Evolutionary conservation across 257 asterid genomes (phyloP).

Genomic region (Salvia hispanica): DNA sequence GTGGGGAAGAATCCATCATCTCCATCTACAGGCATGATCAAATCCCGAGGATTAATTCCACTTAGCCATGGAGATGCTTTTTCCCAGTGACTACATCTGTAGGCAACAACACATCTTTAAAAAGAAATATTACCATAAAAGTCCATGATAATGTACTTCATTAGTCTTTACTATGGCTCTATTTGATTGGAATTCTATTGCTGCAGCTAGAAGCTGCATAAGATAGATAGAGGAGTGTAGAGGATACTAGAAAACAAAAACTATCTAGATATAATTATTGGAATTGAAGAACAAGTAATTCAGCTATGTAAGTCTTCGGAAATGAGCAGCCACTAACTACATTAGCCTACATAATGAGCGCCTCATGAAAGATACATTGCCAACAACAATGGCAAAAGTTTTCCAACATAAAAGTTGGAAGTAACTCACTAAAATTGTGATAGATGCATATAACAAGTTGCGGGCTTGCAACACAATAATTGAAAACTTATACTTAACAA

Average conservation of each 20-base stretch:
- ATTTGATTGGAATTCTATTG: conserved; percentile 16
- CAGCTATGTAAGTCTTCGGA: background rate
- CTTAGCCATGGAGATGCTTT: conserved; percentile 94
- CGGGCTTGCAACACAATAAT: too few relatives aligned
- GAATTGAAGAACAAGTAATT: background rate
- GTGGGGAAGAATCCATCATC: conserved; percentile 97
- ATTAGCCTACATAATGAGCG: background rate
- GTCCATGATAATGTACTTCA: background rate
- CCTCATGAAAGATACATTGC: too few relatives aligned
- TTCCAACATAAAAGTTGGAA: conserved; percentile 18
- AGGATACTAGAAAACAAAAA: conserved; percentile 13
- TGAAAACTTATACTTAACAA: background rate
- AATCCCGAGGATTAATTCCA: conserved; percentile 83
- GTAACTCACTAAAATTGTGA: conserved; percentile 5
- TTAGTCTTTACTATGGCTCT: background rate
- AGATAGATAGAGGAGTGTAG: background rate
- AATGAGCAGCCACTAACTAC: background rate
- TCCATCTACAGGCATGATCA: conserved; percentile 86
- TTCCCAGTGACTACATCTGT: conserved; percentile 80
- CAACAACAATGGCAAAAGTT: too few relatives aligned
- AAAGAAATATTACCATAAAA: conserved; percentile 9
- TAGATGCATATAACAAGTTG: background rate
- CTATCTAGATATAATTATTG: conserved; percentile 15
- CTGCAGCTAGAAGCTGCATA: conserved; percentile 25
- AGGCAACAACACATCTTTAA: conserved; percentile 25